phyloP scores from a whole-genome alignment of 2,329 filamentous ascomycete species.

The Cadophora luteo-olivacea region DNA sequence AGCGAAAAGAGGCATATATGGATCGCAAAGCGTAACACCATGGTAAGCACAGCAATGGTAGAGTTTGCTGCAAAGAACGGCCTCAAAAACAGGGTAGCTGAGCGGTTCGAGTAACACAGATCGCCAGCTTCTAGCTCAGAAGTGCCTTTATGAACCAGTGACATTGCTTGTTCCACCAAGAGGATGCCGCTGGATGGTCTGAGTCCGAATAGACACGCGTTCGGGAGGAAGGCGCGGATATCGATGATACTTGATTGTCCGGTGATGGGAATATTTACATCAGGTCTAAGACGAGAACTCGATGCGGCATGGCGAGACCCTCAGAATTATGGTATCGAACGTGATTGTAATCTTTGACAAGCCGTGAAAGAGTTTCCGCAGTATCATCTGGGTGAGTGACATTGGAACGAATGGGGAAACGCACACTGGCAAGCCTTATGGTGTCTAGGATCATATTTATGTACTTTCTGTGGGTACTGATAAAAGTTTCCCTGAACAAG shows the following conservation, averaged over 20 bases:
- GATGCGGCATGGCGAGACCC: slow-evolving; percentile 14
- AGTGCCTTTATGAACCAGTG: slow-evolving; percentile 24
- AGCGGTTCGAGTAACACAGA: slow-evolving; percentile 23
- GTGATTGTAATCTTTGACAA: slow-evolving; percentile 21
- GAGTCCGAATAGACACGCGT: slow-evolving; percentile 21
- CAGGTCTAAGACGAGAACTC: slow-evolving; percentile 20
- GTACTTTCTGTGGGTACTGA: slow-evolving; percentile 11
- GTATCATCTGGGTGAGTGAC: slow-evolving; percentile 18
- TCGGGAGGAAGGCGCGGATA: slow-evolving; percentile 20
- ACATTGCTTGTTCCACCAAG: slow-evolving; percentile 11
- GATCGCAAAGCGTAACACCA: slow-evolving; percentile 11
- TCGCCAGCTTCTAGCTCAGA: slow-evolving; percentile 21
- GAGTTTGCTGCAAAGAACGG: not conserved
- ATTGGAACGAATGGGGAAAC: slow-evolving; percentile 24
- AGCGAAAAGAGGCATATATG: slow-evolving; percentile 19
- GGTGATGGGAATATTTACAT: slow-evolving; percentile 20
- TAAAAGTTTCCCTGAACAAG: not conserved
- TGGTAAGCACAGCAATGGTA: not conserved
- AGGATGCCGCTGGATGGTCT: not conserved
- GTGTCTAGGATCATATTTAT: slow-evolving; percentile 25
- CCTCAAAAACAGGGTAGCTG: slow-evolving; percentile 21
- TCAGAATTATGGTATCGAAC: slow-evolving; percentile 20
- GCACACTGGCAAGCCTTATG: slow-evolving; percentile 7
- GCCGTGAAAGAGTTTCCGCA: slow-evolving; percentile 23
- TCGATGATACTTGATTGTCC: slow-evolving; percentile 22